Percentiles rank a stretch among this genome's conserved stretches.
Conservation (phyloP, 2,329 filamentous ascomycete species). For the Claviceps cyperi region DNA sequence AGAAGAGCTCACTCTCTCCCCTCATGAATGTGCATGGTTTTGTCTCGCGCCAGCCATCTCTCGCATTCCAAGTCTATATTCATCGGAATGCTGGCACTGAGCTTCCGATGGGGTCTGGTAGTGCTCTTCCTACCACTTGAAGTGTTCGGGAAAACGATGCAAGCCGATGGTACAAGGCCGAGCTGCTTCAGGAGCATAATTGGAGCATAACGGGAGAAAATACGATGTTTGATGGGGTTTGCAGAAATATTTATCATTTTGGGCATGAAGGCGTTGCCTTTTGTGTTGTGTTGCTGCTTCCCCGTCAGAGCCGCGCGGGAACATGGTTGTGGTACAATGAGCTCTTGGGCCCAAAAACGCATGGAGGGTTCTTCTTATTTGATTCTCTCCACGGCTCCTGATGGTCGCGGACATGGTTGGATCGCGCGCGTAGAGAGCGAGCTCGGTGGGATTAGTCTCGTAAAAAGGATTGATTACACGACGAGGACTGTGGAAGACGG, state of each 20-base stretch:
- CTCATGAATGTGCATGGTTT: slow-evolving; percentile 22
- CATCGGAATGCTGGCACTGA: too few species aligned
- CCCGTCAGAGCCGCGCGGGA: background rate
- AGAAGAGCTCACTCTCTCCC: background rate
- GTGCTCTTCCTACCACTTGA: background rate
- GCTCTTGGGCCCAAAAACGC: background rate
- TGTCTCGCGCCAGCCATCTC: slow-evolving; percentile 19
- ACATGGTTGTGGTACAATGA: background rate
- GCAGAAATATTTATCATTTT: slow-evolving; percentile 22
- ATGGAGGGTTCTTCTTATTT: background rate
- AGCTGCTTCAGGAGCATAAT: background rate
- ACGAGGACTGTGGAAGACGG: too few species aligned
- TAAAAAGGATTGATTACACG: background rate
- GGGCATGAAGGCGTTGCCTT: slow-evolving; percentile 13
- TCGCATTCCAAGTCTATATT: background rate
- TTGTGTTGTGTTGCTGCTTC: background rate
- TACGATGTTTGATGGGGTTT: slow-evolving; percentile 8
- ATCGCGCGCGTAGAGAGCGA: background rate
- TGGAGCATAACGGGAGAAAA: background rate
- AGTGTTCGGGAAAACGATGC: background rate
- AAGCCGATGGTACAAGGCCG: background rate
- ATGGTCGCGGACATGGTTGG: background rate
- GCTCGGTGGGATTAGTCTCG: background rate
- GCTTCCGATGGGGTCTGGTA: background rate
- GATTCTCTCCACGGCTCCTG: background rate